Base-by-base conservation (phyloP, 805 yeast species). In the Metschnikowia sp. region DNA sequence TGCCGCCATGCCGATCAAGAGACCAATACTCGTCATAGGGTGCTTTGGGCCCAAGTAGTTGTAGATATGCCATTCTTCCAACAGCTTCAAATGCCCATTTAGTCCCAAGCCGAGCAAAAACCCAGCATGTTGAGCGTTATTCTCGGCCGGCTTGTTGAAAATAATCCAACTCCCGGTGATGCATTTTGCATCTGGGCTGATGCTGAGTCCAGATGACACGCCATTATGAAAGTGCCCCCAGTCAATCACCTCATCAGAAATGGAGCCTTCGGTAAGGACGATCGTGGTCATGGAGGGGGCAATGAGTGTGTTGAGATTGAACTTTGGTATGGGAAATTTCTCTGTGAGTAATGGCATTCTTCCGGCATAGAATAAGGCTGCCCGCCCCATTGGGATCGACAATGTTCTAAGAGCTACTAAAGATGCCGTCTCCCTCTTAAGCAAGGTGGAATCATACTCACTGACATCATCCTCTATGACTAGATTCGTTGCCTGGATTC, bases 191-290 rank as follows among this genome's bases (percentile, higher is more conserved):
- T 78, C 80, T 45, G 74, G 75, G 4, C 92, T 81, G 8, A 92
- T 81, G 46, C 84, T 82, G 42, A 94, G 66, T 0, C 97, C 99
- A 1, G 92, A 77, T 2, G 96, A 83, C 0, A 83, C 96, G 12
- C 99, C 99, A 56, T 87, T 88, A 57, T 92, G 97, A 61, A 94
- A 94, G 52, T 81, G 79, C 0, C 96, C 96, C 97, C 97, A 90
- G 35, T 81, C 79, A 33, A 77, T 62, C 3, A 75, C 65, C 11
- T 69, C 75, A 1, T 72, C 67, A n/a, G 77, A 73, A 10, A 88
- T 57, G 3, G 56, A 40, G 3, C 78, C 81, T 41, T 76, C 78
- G 5, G 83, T 84, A 2, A 83, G 64, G 1, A 83, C 70, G 1
- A 88, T 79, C 18, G 81, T 86, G 1, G 84, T 76, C 68, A 79